phyloP scores from a whole-genome alignment of 2,329 filamentous ascomycete species.

The Talaromyces funiculosus region DNA sequence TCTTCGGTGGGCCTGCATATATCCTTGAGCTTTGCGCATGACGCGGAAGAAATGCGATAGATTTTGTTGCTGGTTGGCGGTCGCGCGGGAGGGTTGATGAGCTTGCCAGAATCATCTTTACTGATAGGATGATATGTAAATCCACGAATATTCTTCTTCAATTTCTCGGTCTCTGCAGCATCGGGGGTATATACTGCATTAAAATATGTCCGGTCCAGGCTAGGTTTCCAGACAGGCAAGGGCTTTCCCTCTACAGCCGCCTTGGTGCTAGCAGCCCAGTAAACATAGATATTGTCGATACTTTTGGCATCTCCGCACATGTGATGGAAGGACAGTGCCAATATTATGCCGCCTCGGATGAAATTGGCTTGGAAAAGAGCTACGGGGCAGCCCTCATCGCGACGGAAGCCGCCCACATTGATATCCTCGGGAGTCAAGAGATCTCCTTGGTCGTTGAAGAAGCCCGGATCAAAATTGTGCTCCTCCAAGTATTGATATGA shows the following conservation, averaged over 20 bases:
- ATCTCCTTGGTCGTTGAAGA: not conserved
- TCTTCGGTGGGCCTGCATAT: not conserved
- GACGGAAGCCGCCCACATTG: not conserved
- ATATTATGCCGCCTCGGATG: not conserved
- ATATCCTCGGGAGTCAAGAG: not conserved
- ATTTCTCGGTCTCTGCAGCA: not conserved
- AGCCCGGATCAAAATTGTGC: not conserved
- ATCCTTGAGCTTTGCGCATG: not conserved
- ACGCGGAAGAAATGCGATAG: not conserved
- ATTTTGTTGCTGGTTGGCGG: not conserved
- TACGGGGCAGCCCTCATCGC: not conserved
- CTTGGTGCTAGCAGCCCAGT: not conserved
- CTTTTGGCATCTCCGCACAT: not conserved
- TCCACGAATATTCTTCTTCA: not conserved
- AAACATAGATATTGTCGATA: not conserved
- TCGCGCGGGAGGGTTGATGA: not conserved
- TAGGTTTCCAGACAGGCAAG: not conserved
- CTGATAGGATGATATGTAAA: not conserved
- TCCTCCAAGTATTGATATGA: not conserved
- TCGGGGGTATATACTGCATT: not conserved
- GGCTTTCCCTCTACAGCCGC: not conserved
- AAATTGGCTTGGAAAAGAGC: not conserved
- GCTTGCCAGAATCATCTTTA: not conserved
- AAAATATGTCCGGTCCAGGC: not conserved
- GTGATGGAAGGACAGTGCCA: not conserved